Evolutionary conservation across 176 grass and related monocot species (phyloP).

Genomic region (Lolium rigidum): DNA sequence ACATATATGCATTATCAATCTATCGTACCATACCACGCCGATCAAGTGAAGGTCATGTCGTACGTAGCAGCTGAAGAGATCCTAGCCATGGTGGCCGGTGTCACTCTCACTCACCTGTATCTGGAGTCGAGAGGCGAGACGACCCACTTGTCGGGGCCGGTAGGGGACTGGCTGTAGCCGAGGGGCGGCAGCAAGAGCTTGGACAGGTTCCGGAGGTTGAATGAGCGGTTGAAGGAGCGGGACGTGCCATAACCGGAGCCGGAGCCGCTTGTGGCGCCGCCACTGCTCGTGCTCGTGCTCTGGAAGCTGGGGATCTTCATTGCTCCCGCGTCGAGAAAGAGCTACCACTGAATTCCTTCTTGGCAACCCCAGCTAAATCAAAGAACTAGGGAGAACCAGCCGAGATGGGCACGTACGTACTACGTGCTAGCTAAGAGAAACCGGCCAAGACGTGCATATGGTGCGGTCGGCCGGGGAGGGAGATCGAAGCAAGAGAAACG

Average conservation of each 20-base stretch:
- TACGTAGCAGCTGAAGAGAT: not conserved
- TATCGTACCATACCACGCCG: not conserved
- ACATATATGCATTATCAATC: not conserved
- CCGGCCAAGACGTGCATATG: not conserved
- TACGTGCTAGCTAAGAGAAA: not conserved
- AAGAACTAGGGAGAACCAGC: not conserved
- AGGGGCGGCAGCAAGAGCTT: slow-evolving; percentile 89
- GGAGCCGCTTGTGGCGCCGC: not conserved
- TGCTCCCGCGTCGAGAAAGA: not conserved
- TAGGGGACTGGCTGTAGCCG: slow-evolving; percentile 52
- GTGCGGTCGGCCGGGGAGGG: not conserved
- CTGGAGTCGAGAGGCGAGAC: slow-evolving; percentile 80
- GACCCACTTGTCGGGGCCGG: slow-evolving; percentile 43
- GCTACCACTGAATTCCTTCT: not conserved
- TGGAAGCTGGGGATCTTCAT: slow-evolving; percentile 51
- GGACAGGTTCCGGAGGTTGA: slow-evolving; percentile 77
- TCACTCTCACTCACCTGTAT: slow-evolving; percentile 64
- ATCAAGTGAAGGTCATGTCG: not conserved
- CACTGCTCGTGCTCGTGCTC: slow-evolving; percentile 24
- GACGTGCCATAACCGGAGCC: slow-evolving; percentile 43
- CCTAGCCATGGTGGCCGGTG: not conserved
- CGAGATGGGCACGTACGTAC: not conserved
- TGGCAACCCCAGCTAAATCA: not conserved
- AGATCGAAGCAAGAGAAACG: not conserved
- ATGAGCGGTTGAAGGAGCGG: slow-evolving; percentile 66